Evolutionary conservation across 331 rosid species (phyloP).

Genomic region (Saraca asoca): DNA sequence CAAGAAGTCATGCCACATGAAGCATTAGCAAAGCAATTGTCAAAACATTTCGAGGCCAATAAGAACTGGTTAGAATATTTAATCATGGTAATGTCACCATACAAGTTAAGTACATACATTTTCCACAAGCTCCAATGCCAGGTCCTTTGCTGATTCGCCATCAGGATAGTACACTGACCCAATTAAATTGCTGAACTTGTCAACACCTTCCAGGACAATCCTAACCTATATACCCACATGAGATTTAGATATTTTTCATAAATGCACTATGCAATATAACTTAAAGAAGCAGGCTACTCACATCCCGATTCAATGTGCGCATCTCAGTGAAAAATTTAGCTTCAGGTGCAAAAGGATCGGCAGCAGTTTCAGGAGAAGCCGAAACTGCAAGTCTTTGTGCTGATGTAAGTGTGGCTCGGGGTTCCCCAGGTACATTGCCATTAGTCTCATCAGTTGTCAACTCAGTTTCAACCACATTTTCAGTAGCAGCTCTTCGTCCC

Average conservation of each 20-base stretch:
- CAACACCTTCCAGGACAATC: slow-evolving; percentile 92
- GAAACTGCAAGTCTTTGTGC: slow-evolving; percentile 90
- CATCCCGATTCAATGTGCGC: slow-evolving; percentile 79
- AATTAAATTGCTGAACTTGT: slow-evolving; percentile 91
- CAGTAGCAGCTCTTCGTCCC: slow-evolving; percentile 78
- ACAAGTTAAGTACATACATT: slow-evolving; percentile 49
- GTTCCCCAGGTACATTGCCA: slow-evolving; percentile 61
- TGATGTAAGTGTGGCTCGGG: slow-evolving; percentile 75
- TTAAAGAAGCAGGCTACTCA: slow-evolving; percentile 36
- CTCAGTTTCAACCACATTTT: slow-evolving; percentile 58
- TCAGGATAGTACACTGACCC: slow-evolving; percentile 95
- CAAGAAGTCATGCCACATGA: not conserved
- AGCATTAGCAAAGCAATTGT: slow-evolving; percentile 1
- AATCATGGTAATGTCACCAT: slow-evolving; percentile 17
- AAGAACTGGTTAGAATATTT: slow-evolving; percentile 10
- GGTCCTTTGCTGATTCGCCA: slow-evolving; percentile 90
- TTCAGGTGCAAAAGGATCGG: slow-evolving; percentile 78
- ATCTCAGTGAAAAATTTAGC: slow-evolving; percentile 89
- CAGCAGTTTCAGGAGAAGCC: slow-evolving; percentile 54
- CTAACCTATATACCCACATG: slow-evolving; percentile 69
- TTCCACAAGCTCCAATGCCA: slow-evolving; percentile 93
- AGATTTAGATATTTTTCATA: slow-evolving; percentile 42
- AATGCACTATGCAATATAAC: slow-evolving; percentile 23
- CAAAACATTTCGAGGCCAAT: slow-evolving; percentile 13
- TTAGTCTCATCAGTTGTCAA: slow-evolving; percentile 50